Conservation (phyloP, 2,329 filamentous ascomycete genomes). For the Pseudopyrenochaeta lycopersici region DNA sequence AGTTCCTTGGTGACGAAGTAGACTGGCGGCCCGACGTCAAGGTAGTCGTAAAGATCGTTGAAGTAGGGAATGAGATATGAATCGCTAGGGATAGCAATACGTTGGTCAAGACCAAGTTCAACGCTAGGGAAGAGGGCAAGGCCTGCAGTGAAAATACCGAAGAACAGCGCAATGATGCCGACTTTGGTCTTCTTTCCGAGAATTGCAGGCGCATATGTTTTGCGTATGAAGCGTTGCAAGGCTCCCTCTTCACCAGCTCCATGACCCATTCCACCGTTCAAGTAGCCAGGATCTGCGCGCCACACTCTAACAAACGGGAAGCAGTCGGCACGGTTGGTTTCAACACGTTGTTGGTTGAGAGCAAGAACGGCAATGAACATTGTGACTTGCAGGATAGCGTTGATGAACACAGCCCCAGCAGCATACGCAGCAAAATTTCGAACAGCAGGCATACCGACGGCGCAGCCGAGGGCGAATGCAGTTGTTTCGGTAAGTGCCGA, state of each 20-base stretch:
- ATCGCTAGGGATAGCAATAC: conserved; percentile 90
- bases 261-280: conserved; percentile 69
- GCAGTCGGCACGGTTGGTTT: conserved; percentile 88
- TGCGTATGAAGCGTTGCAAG: conserved; percentile 88
- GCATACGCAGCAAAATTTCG: conserved; percentile 97
- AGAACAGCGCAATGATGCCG: conserved; percentile 78
- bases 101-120: conserved; percentile 88
- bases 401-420: conserved; percentile 94
- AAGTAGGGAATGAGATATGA: conserved; percentile 97
- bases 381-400: conserved; percentile 94
- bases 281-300: conserved; percentile 74
- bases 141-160: conserved; percentile 86
- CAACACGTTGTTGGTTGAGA: conserved; percentile 89
- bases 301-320: conserved; percentile 88
- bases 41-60: conserved; percentile 92
- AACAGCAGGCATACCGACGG: conserved; percentile 97
- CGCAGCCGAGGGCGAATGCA: conserved; percentile 89
- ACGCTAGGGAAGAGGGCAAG: conserved; percentile 86
- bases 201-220: conserved; percentile 83
- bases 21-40: conserved; percentile 89
- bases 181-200: conserved; percentile 83
- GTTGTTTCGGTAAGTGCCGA: conserved; percentile 95
- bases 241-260: conserved; percentile 84
- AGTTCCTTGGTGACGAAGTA: conserved; percentile 91
- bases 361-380: conserved; percentile 95